Evolutionary conservation across 768 basidiomycete genomes (phyloP), one percentile per base, ranked within the genome.

Genomic region (Phylloporus arenicola): DNA sequence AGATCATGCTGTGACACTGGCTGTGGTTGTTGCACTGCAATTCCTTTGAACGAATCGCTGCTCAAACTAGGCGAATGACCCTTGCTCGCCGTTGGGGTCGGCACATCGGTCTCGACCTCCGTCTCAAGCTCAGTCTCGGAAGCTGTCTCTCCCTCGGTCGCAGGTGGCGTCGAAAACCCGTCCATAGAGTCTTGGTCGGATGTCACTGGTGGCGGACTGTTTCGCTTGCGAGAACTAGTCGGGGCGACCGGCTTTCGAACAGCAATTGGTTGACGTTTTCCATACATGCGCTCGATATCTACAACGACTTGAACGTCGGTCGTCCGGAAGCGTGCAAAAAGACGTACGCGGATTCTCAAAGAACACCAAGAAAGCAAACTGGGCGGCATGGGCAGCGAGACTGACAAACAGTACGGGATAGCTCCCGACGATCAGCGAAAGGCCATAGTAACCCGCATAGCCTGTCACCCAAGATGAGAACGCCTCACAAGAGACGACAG

Each of bases 371-470:
- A 99, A 99, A 2, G 86, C 92, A 67, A 99, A 99, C 60, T 99
- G 96, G 16, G 90, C 88, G 0, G 93, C 90, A 61, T 99, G 96
- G 0, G 89, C 94, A 2, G 84, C 84, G n/a, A 99, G 79, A 57
- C 90, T 93, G 54, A 85, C 90, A 61, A 97, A 97, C 12, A 99
- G 73, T 10, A 97, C 93, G 0, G 86, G 77, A 59, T 94, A 92
- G 67, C 88, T 91, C 16, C 91, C 92, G 22, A 83, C 79, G 50
- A 94, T 86, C 56, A 99, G 80, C 2, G 92, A 95, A 19, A 97
- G 77, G 20, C 96, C 96, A 63, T 98, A 99, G 64, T 96, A 95
- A 8, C 94, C 92, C n/a, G 92, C 90, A 58, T 92, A 92, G n/a
- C 88, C 88, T 90, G 48, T 10, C 4, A 17, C n/a, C 37, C 34